phyloP scores from a whole-genome alignment of 257 asterid genomes.

The Echium plantagineum region DNA sequence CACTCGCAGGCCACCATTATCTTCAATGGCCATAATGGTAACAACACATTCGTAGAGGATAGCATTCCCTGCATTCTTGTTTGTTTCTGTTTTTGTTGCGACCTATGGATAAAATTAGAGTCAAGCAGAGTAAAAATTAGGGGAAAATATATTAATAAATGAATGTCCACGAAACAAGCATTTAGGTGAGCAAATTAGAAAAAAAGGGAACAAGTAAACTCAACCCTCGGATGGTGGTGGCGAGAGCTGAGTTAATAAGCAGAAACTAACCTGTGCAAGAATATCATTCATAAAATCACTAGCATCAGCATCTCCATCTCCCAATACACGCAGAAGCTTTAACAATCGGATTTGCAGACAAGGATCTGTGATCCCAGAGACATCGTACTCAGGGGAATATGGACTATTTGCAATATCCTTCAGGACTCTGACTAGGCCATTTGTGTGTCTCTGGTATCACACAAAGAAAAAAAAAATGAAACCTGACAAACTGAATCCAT shows the following conservation, averaged over 20 bases:
- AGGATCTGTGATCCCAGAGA: conserved; percentile 93
- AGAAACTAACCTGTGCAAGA: conserved; percentile 78
- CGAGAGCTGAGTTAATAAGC: background rate
- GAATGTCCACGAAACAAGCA: background rate
- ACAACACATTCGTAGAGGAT: conserved; percentile 96
- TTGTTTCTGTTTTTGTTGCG: conserved; percentile 94
- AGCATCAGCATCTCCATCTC: conserved; percentile 88
- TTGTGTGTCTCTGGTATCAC: conserved; percentile 70
- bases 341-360: conserved; percentile 87
- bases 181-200: background rate
- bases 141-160: background rate
- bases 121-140: conserved; percentile 5
- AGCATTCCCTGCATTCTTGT: conserved; percentile 93
- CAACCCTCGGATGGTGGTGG: background rate
- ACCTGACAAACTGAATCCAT: background rate
- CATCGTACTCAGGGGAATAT: conserved; percentile 89
- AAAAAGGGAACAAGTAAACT: background rate
- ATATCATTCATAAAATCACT: conserved; percentile 95
- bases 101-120: conserved; percentile 45
- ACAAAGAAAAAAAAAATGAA: conserved; percentile 10
- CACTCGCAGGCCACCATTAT: conserved; percentile 89
- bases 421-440: conserved; percentile 73
- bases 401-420: conserved; percentile 88
- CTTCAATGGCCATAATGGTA: conserved; percentile 83
- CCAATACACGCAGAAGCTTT: conserved; percentile 68